Conservation (phyloP, 768 basidiomycete genomes). For the Calocybe cyanea region DNA sequence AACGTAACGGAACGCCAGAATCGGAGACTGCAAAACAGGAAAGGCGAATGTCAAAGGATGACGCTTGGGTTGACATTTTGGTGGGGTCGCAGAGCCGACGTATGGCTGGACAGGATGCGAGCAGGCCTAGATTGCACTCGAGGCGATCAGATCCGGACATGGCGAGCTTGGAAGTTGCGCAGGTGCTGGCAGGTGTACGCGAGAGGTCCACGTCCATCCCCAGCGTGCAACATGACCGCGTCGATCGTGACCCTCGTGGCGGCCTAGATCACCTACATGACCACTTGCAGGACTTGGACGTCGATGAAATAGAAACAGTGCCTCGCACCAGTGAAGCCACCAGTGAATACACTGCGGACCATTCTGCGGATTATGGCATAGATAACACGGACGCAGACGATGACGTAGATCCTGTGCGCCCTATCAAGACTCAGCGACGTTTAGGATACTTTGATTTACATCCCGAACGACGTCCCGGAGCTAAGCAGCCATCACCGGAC, state of each 20-base stretch:
- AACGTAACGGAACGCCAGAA: constrained; percentile 33
- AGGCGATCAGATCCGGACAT: constrained; percentile 58
- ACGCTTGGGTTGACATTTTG: constrained; percentile 87
- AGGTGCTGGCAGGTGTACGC: constrained; percentile 61
- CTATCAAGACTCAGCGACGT: constrained; percentile 38
- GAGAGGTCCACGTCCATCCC: constrained; percentile 32
- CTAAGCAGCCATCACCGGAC: constrained; percentile 30
- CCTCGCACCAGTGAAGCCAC: constrained; percentile 31
- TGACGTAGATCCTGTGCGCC: constrained; percentile 18
- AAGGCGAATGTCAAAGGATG: constrained; percentile 52
- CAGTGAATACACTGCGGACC: constrained; percentile 21
- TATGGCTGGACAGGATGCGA: constrained; percentile 53
- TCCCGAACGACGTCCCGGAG: constrained; percentile 59
- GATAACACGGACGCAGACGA: constrained; percentile 13
- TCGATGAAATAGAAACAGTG: constrained; percentile 47
- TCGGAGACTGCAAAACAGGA: constrained; percentile 40
- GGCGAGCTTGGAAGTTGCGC: constrained; percentile 68
- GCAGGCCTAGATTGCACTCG: constrained; percentile 19
- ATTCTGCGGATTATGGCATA: constrained; percentile 9
- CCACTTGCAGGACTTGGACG: constrained; percentile 34
- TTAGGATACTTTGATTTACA: constrained; percentile 77
- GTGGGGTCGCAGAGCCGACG: constrained; percentile 56
- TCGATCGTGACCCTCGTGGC: constrained; percentile 30
- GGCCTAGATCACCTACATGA: constrained; percentile 30
- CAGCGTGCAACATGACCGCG: constrained; percentile 29